These are phyloP conservation scores for Escovopsis sp. DNA, from an alignment of 2,329 filamentous ascomycete genomes.

Conservation along the genomic window DNA sequence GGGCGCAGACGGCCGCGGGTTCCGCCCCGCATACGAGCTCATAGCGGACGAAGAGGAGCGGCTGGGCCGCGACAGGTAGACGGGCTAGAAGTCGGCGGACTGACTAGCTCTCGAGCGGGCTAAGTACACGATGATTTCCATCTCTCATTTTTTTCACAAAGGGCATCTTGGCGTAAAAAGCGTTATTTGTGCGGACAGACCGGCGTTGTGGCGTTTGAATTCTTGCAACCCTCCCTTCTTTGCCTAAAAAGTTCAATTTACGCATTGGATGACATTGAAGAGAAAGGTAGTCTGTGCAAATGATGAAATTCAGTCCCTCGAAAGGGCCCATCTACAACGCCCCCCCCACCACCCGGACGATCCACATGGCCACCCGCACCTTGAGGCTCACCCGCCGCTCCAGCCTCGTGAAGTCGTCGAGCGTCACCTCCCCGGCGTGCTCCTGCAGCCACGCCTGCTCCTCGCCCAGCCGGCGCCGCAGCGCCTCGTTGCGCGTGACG, in stretches of 20 bases:
- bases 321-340: conserved; percentile 44
- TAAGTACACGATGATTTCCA: too few relatives aligned
- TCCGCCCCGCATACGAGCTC: conserved; percentile 63
- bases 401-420: conserved; percentile 64
- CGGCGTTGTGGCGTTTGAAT: too few relatives aligned
- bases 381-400: conserved; percentile 76
- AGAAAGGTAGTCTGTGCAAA: too few relatives aligned
- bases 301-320: too few relatives aligned
- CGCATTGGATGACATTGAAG: too few relatives aligned
- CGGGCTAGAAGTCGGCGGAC: too few relatives aligned
- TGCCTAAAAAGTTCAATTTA: too few relatives aligned
- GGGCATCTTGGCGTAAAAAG: too few relatives aligned
- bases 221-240: too few relatives aligned
- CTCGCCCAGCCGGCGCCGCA: conserved; percentile 59
- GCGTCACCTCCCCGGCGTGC: conserved; percentile 51
- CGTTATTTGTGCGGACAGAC: too few relatives aligned
- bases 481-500: conserved; percentile 57
- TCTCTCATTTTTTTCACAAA: too few relatives aligned
- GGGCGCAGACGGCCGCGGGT: conserved; percentile 25
- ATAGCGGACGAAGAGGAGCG: conserved; percentile 64
- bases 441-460: conserved; percentile 73
- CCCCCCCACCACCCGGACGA: conserved; percentile 72
- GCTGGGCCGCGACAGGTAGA: conserved; percentile 46
- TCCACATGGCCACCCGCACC: conserved; percentile 86
- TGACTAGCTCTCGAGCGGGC: too few relatives aligned